Evolutionary conservation across 1,139 yeast species (phyloP).

Genomic region (Magnusiomyces sp.): DNA sequence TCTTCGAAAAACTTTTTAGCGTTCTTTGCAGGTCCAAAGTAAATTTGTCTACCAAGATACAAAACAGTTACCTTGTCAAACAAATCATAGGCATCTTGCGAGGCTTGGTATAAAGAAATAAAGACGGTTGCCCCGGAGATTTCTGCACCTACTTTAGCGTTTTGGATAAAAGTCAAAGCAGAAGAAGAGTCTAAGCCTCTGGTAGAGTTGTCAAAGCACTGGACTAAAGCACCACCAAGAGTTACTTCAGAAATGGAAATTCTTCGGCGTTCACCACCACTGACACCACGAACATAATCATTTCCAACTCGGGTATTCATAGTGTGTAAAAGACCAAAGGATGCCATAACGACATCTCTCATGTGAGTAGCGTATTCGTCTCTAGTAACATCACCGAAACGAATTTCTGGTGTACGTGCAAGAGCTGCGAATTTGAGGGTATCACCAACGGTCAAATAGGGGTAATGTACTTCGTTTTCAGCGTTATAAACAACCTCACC

Average conservation of each 20-base stretch:
- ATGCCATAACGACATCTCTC: constrained; percentile 64
- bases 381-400: constrained; percentile 51
- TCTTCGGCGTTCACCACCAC: constrained; percentile 81
- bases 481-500: constrained; percentile 38
- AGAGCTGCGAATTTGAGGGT: constrained; percentile 59
- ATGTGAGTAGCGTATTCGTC: constrained; percentile 51
- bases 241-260: constrained; percentile 69
- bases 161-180: constrained; percentile 64
- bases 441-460: constrained; percentile 63
- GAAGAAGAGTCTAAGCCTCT: constrained; percentile 71
- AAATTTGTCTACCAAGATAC: constrained; percentile 73
- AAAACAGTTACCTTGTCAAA: constrained; percentile 69
- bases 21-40: constrained; percentile 51
- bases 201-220: constrained; percentile 71
- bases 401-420: constrained; percentile 57
- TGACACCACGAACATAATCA: constrained; percentile 67
- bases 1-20: constrained; percentile 54
- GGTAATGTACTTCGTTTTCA: constrained; percentile 63
- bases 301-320: constrained; percentile 62
- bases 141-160: constrained; percentile 56
- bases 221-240: constrained; percentile 52
- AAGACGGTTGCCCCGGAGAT: constrained; percentile 54
- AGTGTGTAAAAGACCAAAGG: constrained; percentile 63
- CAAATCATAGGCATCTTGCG: constrained; percentile 62
- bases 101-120: constrained; percentile 76